A percentile compares a stretch with the other conserved stretches of the same genome.
Conservation (phyloP, 1,139 yeast species). For the Pneumocystis sp. region DNA sequence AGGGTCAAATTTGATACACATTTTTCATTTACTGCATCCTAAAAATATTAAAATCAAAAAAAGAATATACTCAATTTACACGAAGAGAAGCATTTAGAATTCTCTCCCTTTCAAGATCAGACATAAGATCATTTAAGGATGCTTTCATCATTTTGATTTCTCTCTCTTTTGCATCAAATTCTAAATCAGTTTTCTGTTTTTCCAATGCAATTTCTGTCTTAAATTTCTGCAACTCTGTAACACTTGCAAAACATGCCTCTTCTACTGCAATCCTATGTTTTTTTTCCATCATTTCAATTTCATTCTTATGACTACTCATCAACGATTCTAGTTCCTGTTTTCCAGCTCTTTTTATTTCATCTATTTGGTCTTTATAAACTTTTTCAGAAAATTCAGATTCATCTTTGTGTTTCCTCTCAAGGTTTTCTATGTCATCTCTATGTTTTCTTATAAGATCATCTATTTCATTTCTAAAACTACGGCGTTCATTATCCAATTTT, state of each 20-base stretch:
- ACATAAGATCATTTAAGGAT: conserved; percentile 23
- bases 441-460: neutral
- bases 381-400: conserved; percentile 1
- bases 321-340: conserved; percentile 7
- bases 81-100: conserved; percentile 25
- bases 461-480: neutral
- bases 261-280: conserved; percentile 6
- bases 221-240: conserved; percentile 2
- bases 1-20: conserved; percentile 12
- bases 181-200: conserved; percentile 24
- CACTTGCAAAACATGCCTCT: conserved; percentile 3
- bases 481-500: neutral
- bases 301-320: conserved; percentile 8
- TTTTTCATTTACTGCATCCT: conserved; percentile 13
- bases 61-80: conserved; percentile 22
- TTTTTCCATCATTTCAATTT: conserved; percentile 13
- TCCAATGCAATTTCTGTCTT: conserved; percentile 28
- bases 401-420: neutral
- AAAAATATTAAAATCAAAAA: conserved; percentile 2
- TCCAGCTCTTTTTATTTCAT: conserved; percentile 7
- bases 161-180: conserved; percentile 23
- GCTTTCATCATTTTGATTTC: conserved; percentile 25
- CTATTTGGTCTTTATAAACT: neutral
- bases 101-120: conserved; percentile 10
- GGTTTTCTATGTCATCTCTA: neutral